These are phyloP conservation scores for Trichosanthes truncata DNA, from an alignment of 306 rosid species.

Conservation along the genomic window DNA sequence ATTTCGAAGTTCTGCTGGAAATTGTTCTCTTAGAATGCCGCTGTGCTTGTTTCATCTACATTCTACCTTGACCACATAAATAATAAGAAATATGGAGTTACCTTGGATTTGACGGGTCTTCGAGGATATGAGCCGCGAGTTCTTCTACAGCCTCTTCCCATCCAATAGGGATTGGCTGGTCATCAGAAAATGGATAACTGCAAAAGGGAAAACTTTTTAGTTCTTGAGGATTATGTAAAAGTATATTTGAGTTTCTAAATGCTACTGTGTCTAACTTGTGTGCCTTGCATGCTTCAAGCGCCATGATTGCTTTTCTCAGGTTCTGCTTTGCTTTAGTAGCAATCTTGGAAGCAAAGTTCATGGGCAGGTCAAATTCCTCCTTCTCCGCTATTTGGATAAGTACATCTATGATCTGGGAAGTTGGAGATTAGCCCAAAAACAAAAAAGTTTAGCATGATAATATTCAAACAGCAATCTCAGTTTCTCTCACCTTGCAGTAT, in stretches of 20 bases:
- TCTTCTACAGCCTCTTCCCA: constrained; percentile 72
- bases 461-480: neutral
- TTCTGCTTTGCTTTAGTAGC: constrained; percentile 68
- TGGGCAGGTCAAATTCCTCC: constrained; percentile 59
- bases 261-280: constrained; percentile 42
- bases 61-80: neutral
- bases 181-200: constrained; percentile 81
- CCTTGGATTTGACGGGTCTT: constrained; percentile 64
- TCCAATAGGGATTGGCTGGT: constrained; percentile 72
- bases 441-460: neutral
- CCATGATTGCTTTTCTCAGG: constrained; percentile 78
- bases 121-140: constrained; percentile 60
- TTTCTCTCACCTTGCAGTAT: neutral
- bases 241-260: neutral
- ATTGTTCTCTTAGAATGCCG: neutral
- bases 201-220: neutral
- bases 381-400: constrained; percentile 57
- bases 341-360: constrained; percentile 60
- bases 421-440: constrained; percentile 2
- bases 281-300: constrained; percentile 86
- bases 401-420: constrained; percentile 53
- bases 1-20: neutral
- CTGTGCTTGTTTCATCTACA: neutral
- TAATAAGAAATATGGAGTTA: constrained; percentile 8
- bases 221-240: constrained; percentile 10